Conservation (phyloP, 169 alveolate genomes). For the Sarcocystis neurona region DNA sequence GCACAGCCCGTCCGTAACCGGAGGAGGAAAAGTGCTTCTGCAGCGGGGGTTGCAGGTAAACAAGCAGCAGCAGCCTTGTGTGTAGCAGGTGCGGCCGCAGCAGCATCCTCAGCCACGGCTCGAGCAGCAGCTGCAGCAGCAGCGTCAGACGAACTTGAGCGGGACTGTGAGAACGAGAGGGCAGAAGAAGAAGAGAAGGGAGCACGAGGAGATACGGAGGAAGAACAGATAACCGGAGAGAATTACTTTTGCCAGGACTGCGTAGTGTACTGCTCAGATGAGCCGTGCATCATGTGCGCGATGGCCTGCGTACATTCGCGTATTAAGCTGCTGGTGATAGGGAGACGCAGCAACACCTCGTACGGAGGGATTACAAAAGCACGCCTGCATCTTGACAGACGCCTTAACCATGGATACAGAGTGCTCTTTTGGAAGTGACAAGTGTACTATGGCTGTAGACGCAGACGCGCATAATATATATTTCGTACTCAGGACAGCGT, state of each 20-base stretch:
- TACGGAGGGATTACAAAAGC: conserved; percentile 24
- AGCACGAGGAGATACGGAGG: not conserved
- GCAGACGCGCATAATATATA: too few species aligned
- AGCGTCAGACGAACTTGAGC: not conserved
- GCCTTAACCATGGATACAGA: conserved; percentile 47
- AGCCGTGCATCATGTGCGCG: conserved; percentile 97
- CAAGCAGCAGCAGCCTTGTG: not conserved
- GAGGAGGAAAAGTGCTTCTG: too few species aligned
- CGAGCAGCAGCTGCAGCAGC: not conserved
- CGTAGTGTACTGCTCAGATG: conserved; percentile 83
- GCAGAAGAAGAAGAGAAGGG: not conserved
- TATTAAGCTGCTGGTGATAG: conserved; percentile 83
- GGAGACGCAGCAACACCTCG: conserved; percentile 62
- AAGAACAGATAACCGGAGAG: not conserved
- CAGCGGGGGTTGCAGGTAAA: not conserved
- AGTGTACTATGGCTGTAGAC: too few species aligned
- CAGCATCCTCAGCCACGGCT: not conserved
- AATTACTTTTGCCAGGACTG: conserved; percentile 83
- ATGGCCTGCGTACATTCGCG: conserved; percentile 96
- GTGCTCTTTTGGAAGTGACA: conserved; percentile 5
- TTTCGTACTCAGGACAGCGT: too few species aligned
- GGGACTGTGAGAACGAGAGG: not conserved
- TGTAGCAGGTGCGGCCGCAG: not conserved
- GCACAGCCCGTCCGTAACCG: too few species aligned
- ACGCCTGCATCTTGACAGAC: conserved; percentile 18